phyloP scores from a whole-genome alignment of 306 rosid species.

The Cicer yamashitae region DNA sequence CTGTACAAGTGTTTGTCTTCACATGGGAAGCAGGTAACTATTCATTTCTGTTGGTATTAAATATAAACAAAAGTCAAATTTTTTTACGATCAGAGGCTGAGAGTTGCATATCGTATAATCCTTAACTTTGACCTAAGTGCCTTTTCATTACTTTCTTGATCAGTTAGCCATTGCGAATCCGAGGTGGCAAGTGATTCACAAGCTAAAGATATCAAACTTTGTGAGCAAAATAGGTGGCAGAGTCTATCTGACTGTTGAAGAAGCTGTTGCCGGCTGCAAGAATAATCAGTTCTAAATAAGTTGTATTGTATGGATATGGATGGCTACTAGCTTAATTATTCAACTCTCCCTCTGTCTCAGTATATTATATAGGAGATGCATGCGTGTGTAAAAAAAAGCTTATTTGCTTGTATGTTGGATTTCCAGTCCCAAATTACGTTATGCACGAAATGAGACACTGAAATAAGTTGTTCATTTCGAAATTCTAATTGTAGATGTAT shows the following conservation, averaged over 20 bases:
- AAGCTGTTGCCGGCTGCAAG: constrained; percentile 65
- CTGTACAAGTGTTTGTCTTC: constrained; percentile 60
- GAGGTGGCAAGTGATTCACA: constrained; percentile 87
- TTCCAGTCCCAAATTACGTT: constrained; percentile 26
- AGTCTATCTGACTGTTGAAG: constrained; percentile 78
- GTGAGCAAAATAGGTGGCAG: constrained; percentile 60
- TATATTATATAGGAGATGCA: background rate
- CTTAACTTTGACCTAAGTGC: background rate
- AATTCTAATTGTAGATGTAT: background rate
- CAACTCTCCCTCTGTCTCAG: background rate
- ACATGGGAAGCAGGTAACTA: constrained; percentile 63
- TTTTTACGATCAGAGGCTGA: too few species aligned
- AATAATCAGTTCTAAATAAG: constrained; percentile 26
- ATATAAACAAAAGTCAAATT: background rate
- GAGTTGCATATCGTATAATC: background rate
- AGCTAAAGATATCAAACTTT: constrained; percentile 72
- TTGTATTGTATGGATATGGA: background rate
- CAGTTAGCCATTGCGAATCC: constrained; percentile 81
- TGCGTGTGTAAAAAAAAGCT: constrained; percentile 27
- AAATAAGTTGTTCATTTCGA: constrained; percentile 32
- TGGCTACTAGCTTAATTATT: background rate
- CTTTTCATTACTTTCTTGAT: background rate
- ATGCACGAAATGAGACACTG: constrained; percentile 23
- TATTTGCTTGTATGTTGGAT: constrained; percentile 24
- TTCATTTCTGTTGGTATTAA: background rate